Evolutionary conservation across 345 rosid genomes (phyloP), one percentile per base, ranked within the genome.

Genomic region (Psidium guajava): DNA sequence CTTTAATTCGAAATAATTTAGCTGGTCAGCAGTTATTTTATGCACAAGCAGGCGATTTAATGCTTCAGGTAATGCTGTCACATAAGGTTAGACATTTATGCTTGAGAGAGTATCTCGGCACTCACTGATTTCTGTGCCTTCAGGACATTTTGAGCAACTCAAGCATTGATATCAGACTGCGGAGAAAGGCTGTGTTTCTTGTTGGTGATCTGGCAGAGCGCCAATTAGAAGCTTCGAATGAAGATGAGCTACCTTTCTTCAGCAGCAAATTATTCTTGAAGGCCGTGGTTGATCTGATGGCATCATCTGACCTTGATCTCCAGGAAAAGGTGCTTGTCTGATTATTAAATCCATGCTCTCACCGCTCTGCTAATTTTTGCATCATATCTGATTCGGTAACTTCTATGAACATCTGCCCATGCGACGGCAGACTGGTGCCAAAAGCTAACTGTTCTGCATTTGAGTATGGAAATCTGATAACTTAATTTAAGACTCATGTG

Each of bases 11-110:
- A 69, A 95, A 96, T 87, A 94, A 92, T 91, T 44, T 93, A 81
- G 91, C 89, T 90, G 96, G 94, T 82, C 99, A 96, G 89, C 93
- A 93, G 82, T 82, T 93, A 89, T 97, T 97, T 88, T 92, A 90
- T 86, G 89, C 92, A n/a, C 94, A 92, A 89, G 94, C 91, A 73
- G 99, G 99, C 73, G 95, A 95, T 87, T 82, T 89, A 87, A 90
- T 97, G 93, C 95, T 97, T 90, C 96, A 91, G 99, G 99, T 97
- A 86, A 90, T 52, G 77, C 11, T 4, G 27, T 61, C 54, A 77
- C 18, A 5, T 77, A 82, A 88, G 52, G 27, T 40, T 42, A 59
- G n/a, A 51, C 36, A 83, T 21, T 82, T 40, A 8, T 81, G 51
- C 55, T 69, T 4, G 32, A 69, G 77, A 64, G 75, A 57, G 83